A percentile compares a stretch with the other conserved stretches of the same genome.
Conservation (phyloP, 2,329 filamentous ascomycete species). For the Calonectria fujianensis region DNA sequence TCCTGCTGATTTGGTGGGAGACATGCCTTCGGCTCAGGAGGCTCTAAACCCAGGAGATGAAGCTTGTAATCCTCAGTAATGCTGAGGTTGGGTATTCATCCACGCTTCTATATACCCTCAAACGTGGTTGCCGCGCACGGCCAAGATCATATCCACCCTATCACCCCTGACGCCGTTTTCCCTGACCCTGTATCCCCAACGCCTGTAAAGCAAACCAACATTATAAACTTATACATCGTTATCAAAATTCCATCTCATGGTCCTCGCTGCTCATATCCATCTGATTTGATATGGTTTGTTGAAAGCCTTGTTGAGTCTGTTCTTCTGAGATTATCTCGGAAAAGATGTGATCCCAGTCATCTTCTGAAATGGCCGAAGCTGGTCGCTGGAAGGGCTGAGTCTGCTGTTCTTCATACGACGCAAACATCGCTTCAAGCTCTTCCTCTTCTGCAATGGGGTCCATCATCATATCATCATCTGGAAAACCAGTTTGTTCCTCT, state of each 20-base stretch:
- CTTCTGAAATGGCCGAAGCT: constrained; percentile 67
- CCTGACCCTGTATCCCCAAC: constrained; percentile 44
- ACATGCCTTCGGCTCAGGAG: constrained; percentile 89
- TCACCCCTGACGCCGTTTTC: constrained; percentile 50
- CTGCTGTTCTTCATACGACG: constrained; percentile 64
- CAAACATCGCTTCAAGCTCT: constrained; percentile 75
- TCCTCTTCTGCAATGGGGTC: constrained; percentile 71
- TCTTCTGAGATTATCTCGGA: constrained; percentile 61
- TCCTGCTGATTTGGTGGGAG: constrained; percentile 91
- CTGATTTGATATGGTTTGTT: constrained; percentile 58
- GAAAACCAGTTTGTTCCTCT: constrained; percentile 50
- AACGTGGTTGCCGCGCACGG: constrained; percentile 52
- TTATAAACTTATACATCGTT: not conserved
- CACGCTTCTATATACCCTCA: constrained; percentile 55
- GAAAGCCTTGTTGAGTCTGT: constrained; percentile 41
- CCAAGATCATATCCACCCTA: constrained; percentile 42
- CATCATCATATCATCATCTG: constrained; percentile 70
- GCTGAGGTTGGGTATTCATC: constrained; percentile 47
- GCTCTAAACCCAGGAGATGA: constrained; percentile 77
- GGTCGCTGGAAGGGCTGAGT: constrained; percentile 52
- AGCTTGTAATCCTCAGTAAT: constrained; percentile 77
- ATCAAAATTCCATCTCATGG: constrained; percentile 44
- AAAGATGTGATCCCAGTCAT: constrained; percentile 79
- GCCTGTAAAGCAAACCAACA: constrained; percentile 43
- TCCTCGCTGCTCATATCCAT: constrained; percentile 68